These are phyloP conservation scores for Hymenoscyphus fraxineus DNA, from an alignment of 2,329 filamentous ascomycete species.

Conservation along the genomic window DNA sequence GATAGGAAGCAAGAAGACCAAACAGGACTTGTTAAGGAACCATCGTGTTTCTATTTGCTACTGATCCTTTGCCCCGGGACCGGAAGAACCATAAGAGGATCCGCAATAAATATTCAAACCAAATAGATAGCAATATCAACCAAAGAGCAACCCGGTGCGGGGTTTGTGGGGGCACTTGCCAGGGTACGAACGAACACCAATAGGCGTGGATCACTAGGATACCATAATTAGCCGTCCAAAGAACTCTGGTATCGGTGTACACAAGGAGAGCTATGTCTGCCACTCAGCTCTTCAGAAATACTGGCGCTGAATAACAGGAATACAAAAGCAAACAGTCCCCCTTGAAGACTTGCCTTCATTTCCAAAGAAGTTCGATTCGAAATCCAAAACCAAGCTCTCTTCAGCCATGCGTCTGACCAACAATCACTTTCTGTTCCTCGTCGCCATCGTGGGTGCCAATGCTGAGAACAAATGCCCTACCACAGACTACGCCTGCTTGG, in stretches of 20 bases:
- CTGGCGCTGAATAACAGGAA: not conserved
- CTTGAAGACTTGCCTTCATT: not conserved
- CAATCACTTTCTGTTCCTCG: conserved; percentile 7
- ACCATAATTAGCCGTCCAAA: not conserved
- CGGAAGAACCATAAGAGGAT: not conserved
- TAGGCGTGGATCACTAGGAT: not conserved
- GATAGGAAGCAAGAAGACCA: not conserved
- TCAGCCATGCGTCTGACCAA: conserved; percentile 8
- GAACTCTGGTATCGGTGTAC: not conserved
- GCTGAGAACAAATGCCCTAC: conserved; percentile 10
- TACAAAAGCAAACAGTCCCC: not conserved
- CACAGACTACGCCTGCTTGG: conserved; percentile 13
- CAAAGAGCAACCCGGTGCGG: not conserved
- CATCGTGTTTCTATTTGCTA: not conserved
- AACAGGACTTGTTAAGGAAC: not conserved
- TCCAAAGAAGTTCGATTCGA: not conserved
- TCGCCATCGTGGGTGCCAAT: conserved; percentile 6
- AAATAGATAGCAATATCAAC: not conserved
- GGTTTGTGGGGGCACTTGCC: not conserved
- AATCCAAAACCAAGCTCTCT: not conserved
- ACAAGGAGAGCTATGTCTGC: not conserved
- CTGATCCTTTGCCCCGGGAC: not conserved
- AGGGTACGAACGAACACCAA: not conserved
- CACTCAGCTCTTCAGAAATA: not conserved
- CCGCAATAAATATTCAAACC: not conserved